Conservation (phyloP, 164 flowering plant genomes). For the Magnolia officinalis region DNA sequence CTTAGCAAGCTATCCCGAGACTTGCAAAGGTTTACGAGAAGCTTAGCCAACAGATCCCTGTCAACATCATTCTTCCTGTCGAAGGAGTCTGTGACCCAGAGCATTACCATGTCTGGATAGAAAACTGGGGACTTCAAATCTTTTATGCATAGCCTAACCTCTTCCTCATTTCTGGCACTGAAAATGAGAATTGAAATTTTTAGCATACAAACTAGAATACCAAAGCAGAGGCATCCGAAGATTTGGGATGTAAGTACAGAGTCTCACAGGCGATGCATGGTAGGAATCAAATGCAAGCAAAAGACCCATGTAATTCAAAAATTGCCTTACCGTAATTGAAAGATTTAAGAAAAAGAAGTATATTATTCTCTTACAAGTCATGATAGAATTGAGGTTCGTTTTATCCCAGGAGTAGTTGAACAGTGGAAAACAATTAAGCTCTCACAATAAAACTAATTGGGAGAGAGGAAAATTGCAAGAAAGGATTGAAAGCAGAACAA, state of each 20-base stretch:
- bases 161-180: constrained; percentile 77
- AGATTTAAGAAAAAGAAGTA: too few relatives aligned
- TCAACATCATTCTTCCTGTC: constrained; percentile 79
- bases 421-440: too few relatives aligned
- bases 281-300: neutral
- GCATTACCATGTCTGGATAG: constrained; percentile 54
- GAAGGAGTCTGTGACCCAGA: constrained; percentile 78
- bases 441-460: too few relatives aligned
- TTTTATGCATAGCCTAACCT: constrained; percentile 60
- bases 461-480: too few relatives aligned
- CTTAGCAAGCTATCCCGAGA: constrained; percentile 40
- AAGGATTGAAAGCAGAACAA: too few relatives aligned
- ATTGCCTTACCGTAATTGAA: neutral
- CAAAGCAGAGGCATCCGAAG: neutral
- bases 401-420: too few relatives aligned
- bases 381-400: too few relatives aligned
- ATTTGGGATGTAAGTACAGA: neutral
- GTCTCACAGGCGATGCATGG: neutral
- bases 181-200: constrained; percentile 3
- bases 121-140: constrained; percentile 63
- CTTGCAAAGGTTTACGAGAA: constrained; percentile 53
- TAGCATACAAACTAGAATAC: neutral
- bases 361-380: too few relatives aligned
- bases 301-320: neutral
- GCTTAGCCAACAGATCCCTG: constrained; percentile 63